Percentiles rank a stretch among this genome's conserved stretches.
These are phyloP conservation scores for Nemania sp. DNA, from an alignment of 2,329 filamentous ascomycete genomes.

Conservation along the genomic window DNA sequence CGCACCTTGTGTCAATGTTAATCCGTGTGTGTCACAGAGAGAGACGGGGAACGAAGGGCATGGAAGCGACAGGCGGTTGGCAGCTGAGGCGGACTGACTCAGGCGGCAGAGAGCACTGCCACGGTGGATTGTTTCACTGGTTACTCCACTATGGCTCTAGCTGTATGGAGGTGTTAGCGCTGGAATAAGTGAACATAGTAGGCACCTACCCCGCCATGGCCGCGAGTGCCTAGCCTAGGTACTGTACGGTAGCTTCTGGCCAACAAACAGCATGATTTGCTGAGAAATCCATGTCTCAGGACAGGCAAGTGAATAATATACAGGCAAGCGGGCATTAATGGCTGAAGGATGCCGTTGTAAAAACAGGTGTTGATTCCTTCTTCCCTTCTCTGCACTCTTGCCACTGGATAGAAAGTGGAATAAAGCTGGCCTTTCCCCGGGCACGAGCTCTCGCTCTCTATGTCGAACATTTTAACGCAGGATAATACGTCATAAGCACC, in stretches of 20 bases:
- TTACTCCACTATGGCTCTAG: too few relatives aligned
- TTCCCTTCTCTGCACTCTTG: not conserved
- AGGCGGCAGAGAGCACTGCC: too few relatives aligned
- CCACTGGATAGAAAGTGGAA: not conserved
- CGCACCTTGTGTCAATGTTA: too few relatives aligned
- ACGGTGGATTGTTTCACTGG: too few relatives aligned
- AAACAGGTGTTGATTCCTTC: not conserved
- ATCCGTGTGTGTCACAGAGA: too few relatives aligned
- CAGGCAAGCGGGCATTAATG: not conserved
- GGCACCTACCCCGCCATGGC: not conserved
- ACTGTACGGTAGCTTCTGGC: not conserved
- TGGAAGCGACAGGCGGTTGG: too few relatives aligned
- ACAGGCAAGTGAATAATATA: too few relatives aligned
- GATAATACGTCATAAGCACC: constrained; percentile 18
- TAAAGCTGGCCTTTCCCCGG: constrained; percentile 7
- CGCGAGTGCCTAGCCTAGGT: not conserved
- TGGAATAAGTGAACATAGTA: too few relatives aligned
- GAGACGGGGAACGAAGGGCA: too few relatives aligned
- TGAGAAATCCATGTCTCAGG: constrained; percentile 21
- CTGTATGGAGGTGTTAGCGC: too few relatives aligned
- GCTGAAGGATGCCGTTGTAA: not conserved
- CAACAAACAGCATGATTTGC: constrained; percentile 20
- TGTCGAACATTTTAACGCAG: not conserved
- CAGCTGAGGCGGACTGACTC: too few relatives aligned
- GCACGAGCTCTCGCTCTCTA: not conserved